Evolutionary conservation across 2,329 filamentous ascomycete species (phyloP), one percentile per base, ranked within the genome.

Genomic region (Calcarisporium arbuscula): DNA sequence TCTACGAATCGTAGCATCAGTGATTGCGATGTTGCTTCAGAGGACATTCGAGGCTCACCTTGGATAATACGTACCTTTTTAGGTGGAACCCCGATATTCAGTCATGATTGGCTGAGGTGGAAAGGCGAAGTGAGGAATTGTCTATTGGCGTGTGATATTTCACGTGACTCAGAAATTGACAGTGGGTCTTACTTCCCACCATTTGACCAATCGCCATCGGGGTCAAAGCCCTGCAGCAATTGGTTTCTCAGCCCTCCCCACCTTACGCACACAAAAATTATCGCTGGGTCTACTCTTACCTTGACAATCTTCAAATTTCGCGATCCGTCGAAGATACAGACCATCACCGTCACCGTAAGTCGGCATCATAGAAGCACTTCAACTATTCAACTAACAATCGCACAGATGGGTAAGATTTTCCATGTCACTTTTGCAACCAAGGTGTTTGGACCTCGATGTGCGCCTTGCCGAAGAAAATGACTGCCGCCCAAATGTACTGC

Each of bases 391-490:
- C 65, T 71, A 56, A 71, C 58, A 47, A 48, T 43, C 27, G 44
- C 44, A 45, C 58, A 78, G 74, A 79, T 78, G 74, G 74, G 74
- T 79, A 77, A 77, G 74, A 57, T 50, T 21, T 40, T 43, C 56
- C 41, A 41, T 39, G 40, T 40, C 47, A 39, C 44, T 41, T 37
- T 42, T 44, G 25, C 39, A n/a, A n/a, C n/a, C n/a, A n/a, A 25
- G 29, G 39, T 43, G 42, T 47, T 39, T 30, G n/a, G n/a, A n/a
- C n/a, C n/a, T n/a, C n/a, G n/a, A n/a, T n/a, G n/a, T n/a, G n/a
- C n/a, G n/a, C n/a, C n/a, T n/a, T n/a, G n/a, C n/a, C n/a, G n/a
- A n/a, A n/a, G n/a, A n/a, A n/a, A n/a, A n/a, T n/a, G n/a, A n/a
- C n/a, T n/a, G n/a, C n/a, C n/a, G n/a, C n/a, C n/a, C n/a, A n/a